Base-by-base conservation (phyloP, 495 filamentous ascomycete genomes). In the Evansstolkia leycettana region DNA sequence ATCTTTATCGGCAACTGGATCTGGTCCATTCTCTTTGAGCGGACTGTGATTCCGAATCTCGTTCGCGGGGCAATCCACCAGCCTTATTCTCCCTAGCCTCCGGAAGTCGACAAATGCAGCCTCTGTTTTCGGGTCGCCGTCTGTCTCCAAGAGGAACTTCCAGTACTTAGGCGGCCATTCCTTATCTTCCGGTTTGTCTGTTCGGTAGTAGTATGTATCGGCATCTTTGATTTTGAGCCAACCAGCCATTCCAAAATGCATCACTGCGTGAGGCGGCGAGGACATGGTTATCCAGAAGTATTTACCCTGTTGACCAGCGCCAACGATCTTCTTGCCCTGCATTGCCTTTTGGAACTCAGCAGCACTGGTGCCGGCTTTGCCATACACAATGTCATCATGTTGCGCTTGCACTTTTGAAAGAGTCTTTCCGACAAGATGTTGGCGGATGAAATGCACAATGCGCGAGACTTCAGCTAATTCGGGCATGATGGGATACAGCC, bases 201-300 rank as follows among this genome's bases (percentile, higher is more conserved):
- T 65, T 33, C 81, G 76, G 62, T 94, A 87, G 53, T 90, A 88
- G 11, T 75, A 75, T 11, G 75, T 80, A 29, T 77, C 75, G 33
- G 79, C 77, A 44, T 77, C 75, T 34, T 74, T 75, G 46, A 95
- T 84, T 49, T 90, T 76, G 28, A 94, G 67, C 89, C 90, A 96
- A 7, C 88, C 85, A 36, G 60, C 46, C 80, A 87, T 95, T 32
- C 87, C 88, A 40, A 93, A 80, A 56, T 98, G 89, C 76, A 94
- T 82, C 17, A 96, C 72, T 0, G 78, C 71, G 52, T 98, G 90
- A 0, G 90, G 90, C 14, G 85, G 71, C 5, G 71, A 73, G 16
- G 69, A 67, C 72, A 82, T 80, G 29, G 68, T 60, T 25, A 82
- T 68, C 82, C 90, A 98, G 53, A 96, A 94, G 50, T 95, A 95